Conservation (phyloP, 1,139 yeast genomes). For the Saccharomycopsis hybrid region DNA sequence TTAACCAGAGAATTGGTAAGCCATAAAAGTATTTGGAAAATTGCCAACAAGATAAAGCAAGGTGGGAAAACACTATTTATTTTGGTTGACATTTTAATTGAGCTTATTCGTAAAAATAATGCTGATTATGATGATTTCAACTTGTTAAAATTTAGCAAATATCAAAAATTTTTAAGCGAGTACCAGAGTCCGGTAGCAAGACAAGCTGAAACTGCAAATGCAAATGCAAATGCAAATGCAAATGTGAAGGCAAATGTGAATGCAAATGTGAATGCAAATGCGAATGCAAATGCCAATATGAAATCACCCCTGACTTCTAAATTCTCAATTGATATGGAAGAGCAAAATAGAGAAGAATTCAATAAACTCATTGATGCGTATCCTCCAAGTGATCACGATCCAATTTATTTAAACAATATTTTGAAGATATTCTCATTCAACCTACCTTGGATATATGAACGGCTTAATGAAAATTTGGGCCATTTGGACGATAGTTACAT, state of each 20-base stretch:
- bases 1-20: conserved; percentile 84
- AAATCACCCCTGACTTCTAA: too few relatives aligned
- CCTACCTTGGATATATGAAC: conserved; percentile 59
- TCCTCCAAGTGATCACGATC: conserved; percentile 93
- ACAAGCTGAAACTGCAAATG: too few relatives aligned
- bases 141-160: conserved; percentile 15
- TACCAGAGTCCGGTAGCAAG: too few relatives aligned
- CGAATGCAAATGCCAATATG: background rate
- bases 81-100: conserved; percentile 94
- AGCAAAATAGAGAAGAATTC: conserved; percentile 4
- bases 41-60: conserved; percentile 76
- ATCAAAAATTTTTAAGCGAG: too few relatives aligned
- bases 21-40: conserved; percentile 54
- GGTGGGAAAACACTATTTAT: conserved; percentile 93
- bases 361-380: conserved; percentile 54
- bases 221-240: too few relatives aligned
- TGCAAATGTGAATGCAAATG: conserved; percentile 19
- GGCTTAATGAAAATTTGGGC: conserved; percentile 40
- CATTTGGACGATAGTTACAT: conserved; percentile 8
- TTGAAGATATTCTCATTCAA: conserved; percentile 71
- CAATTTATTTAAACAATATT: conserved; percentile 85
- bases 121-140: conserved; percentile 83
- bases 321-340: background rate
- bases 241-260: too few relatives aligned
- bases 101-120: conserved; percentile 89